Base-by-base conservation (phyloP, 2,329 filamentous ascomycete genomes). In the Aspergillus niger region DNA sequence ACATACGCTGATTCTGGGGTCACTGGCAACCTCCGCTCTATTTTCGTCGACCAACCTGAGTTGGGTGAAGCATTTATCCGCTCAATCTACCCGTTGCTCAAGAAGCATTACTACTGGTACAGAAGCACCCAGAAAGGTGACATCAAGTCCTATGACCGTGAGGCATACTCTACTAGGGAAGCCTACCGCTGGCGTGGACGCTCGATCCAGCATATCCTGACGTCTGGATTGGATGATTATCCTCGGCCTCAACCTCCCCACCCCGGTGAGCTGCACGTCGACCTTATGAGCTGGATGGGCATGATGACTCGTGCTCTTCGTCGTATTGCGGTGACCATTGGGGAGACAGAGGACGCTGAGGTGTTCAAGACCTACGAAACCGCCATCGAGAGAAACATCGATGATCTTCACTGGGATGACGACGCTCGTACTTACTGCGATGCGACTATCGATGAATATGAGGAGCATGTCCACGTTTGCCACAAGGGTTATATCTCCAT, bases 231-330 rank as follows among this genome's bases (percentile, higher is more conserved):
- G 2, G 95, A 99, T 71, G 95, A 99, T 79, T 99, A 98, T 73
- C 95, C 95, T 53, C 91, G 95, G 52, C 85, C 95, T 8, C 91
- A 96, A 76, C 93, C 95, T 13, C 95, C 95, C 26, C 93, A 97
- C 75, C 94, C 95, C 0, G 94, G 92, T 70, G 95, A 99, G 85
- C 85, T 99, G 53, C 94, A 99, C 75, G 89, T 96, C 30, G 95
- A 99, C 77, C 83, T 98, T 57, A 90, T 99, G 75, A 91, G 91
- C 55, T 99, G 95, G 95, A 90, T 99, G 79, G 95, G 94, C n/a
- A 86, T 97, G 80, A 96, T 97, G 91, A 89, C 91, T 43, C 88
- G 89, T 65, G 89, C 90, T n/a, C 85, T 99, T 57, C 84, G 87
- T 69, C 91, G 89, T 67, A 91, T 97, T 68, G 91, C 92, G 1